A percentile compares a stretch with the other conserved stretches of the same genome.
These are phyloP conservation scores for Musa acuminata DNA, from an alignment of 176 grass and related monocot genomes.

Conservation along the genomic window DNA sequence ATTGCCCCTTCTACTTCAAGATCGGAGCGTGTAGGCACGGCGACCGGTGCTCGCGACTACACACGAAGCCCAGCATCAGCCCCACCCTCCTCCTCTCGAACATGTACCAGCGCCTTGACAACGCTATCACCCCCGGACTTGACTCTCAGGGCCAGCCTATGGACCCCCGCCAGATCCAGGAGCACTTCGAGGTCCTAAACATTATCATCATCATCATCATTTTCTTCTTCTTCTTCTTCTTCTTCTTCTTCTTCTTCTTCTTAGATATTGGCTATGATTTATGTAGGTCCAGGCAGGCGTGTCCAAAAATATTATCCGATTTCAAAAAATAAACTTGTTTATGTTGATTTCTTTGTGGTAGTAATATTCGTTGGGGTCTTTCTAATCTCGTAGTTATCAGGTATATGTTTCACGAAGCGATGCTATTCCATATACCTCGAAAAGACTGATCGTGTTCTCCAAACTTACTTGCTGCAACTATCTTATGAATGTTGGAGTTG, in stretches of 20 bases:
- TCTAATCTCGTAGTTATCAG: too few relatives aligned
- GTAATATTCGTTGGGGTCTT: too few relatives aligned
- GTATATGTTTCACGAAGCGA: too few relatives aligned
- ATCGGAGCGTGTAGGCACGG: slow-evolving; percentile 24
- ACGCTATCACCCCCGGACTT: slow-evolving; percentile 19
- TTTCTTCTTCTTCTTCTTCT: not conserved
- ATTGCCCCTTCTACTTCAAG: slow-evolving; percentile 29
- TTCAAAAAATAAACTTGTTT: too few relatives aligned
- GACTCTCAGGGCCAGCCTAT: slow-evolving; percentile 22
- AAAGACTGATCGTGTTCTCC: too few relatives aligned
- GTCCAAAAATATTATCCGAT: too few relatives aligned
- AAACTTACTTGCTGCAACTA: too few relatives aligned
- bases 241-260: not conserved
- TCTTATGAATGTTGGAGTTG: too few relatives aligned
- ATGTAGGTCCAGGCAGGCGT: not conserved
- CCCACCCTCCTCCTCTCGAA: slow-evolving; percentile 24
- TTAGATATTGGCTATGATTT: not conserved
- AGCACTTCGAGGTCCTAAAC: slow-evolving; percentile 19
- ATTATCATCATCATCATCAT: not conserved
- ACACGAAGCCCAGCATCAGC: slow-evolving; percentile 27
- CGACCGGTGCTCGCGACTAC: slow-evolving; percentile 20
- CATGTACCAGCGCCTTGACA: slow-evolving; percentile 25
- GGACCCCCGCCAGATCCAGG: slow-evolving; percentile 25
- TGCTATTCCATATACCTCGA: too few relatives aligned
- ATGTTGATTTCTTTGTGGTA: too few relatives aligned